Conservation (phyloP, 768 basidiomycete genomes). For the Scleroderma citrinum region DNA sequence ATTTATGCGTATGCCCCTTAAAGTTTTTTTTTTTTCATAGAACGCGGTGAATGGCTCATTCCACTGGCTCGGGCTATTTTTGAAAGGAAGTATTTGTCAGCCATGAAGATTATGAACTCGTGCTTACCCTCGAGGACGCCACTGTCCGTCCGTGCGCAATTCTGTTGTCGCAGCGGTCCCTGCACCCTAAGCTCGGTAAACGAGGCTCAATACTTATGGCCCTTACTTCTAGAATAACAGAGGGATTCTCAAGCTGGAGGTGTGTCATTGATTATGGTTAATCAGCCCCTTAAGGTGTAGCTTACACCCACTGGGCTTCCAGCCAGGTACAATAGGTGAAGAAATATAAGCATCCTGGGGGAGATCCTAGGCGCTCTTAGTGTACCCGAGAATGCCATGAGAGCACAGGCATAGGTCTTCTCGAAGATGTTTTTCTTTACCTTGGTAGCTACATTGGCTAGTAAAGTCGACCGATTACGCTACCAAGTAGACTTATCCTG, state of each 20-base stretch:
- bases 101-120: neutral
- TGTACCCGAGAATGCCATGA: constrained; percentile 63
- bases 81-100: neutral
- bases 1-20: constrained; percentile 78
- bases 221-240: constrained; percentile 69
- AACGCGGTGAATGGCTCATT: constrained; percentile 89
- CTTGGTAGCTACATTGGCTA: constrained; percentile 31
- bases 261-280: constrained; percentile 2
- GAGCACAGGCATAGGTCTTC: constrained; percentile 62
- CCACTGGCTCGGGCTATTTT: constrained; percentile 81
- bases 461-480: too few relatives aligned
- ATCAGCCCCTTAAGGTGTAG: neutral
- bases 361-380: constrained; percentile 38
- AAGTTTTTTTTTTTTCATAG: constrained; percentile 61
- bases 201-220: constrained; percentile 69
- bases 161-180: constrained; percentile 51
- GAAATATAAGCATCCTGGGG: constrained; percentile 59
- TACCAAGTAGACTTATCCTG: too few relatives aligned
- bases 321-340: constrained; percentile 96
- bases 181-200: constrained; percentile 62
- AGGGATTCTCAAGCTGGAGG: constrained; percentile 85
- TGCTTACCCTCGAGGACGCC: constrained; percentile 63
- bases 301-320: constrained; percentile 71
- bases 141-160: constrained; percentile 76
- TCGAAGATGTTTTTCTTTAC: constrained; percentile 72